Evolutionary conservation across 1,284 basidiomycete species (phyloP).

Genomic region (Boletus smithii): DNA sequence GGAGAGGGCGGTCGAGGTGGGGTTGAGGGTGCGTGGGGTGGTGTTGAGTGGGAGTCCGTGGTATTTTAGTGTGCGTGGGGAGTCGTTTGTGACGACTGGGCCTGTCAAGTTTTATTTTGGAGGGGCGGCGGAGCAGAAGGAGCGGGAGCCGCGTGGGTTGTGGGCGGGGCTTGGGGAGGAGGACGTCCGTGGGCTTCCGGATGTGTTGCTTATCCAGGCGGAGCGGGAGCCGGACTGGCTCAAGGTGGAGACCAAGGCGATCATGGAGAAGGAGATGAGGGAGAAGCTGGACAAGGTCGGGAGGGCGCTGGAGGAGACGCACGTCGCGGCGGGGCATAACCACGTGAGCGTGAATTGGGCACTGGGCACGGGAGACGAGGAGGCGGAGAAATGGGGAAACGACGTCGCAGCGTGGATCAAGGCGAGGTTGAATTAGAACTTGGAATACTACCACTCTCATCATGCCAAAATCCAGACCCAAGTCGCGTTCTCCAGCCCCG

Average conservation of each 20-base stretch:
- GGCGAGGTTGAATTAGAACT: constrained; percentile 12
- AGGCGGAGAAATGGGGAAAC: constrained; percentile 61
- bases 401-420: constrained; percentile 49
- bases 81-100: constrained; percentile 24
- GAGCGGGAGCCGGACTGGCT: constrained; percentile 52
- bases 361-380: constrained; percentile 48
- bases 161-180: constrained; percentile 36
- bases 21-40: constrained; percentile 43
- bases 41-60: constrained; percentile 47
- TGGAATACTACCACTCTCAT: constrained; percentile 18
- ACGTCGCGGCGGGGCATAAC: constrained; percentile 55
- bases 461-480: constrained; percentile 22
- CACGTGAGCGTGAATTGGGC: constrained; percentile 56
- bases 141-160: constrained; percentile 41
- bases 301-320: constrained; percentile 27
- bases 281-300: constrained; percentile 35
- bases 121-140: constrained; percentile 38
- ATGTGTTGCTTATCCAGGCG: constrained; percentile 44
- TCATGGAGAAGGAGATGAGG: constrained; percentile 39
- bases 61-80: constrained; percentile 32
- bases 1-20: constrained; percentile 25
- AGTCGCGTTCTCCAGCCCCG: constrained; percentile 34
- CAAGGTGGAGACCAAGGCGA: constrained; percentile 31
- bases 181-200: constrained; percentile 41
- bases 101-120: constrained; percentile 45